Conservation (phyloP, 179 eudicot species). For the Beta macrorhiza region DNA sequence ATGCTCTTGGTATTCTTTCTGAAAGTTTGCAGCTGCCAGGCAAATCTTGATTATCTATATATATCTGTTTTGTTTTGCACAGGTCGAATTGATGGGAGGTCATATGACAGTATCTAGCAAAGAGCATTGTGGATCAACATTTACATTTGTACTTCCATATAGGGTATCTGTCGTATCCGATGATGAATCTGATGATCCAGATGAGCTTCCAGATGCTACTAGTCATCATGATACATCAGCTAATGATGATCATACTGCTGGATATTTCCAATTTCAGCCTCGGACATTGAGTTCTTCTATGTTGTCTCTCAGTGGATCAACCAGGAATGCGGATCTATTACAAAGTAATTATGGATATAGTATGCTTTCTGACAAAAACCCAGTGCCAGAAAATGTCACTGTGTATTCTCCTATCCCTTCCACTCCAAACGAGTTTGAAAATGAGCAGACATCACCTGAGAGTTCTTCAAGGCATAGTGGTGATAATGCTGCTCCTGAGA, state of each 20-base stretch:
- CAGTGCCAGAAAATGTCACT: slow-evolving; percentile 31
- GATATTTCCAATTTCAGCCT: slow-evolving; percentile 71
- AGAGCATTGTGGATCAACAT: slow-evolving; percentile 74
- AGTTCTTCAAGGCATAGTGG: slow-evolving; percentile 34
- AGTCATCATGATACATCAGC: slow-evolving; percentile 30
- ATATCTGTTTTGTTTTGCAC: slow-evolving; percentile 12
- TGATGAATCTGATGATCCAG: slow-evolving; percentile 64
- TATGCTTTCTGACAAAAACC: slow-evolving; percentile 34
- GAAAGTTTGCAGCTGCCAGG: neutral
- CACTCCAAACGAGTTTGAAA: slow-evolving; percentile 38
- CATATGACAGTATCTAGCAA: slow-evolving; percentile 71
- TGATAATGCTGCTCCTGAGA: slow-evolving; percentile 24
- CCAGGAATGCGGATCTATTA: slow-evolving; percentile 40
- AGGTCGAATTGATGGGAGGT: slow-evolving; percentile 99
- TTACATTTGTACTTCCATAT: slow-evolving; percentile 83
- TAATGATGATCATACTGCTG: slow-evolving; percentile 53
- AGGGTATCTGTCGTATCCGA: slow-evolving; percentile 52
- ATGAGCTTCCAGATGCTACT: slow-evolving; percentile 54
- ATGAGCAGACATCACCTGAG: slow-evolving; percentile 34
- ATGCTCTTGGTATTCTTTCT: neutral
- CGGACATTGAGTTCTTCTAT: slow-evolving; percentile 48
- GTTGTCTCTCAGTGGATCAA: slow-evolving; percentile 41
- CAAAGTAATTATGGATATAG: slow-evolving; percentile 33
- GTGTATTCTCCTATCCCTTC: slow-evolving; percentile 31
- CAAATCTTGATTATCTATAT: neutral